These are phyloP conservation scores for Trichoderma sp. DNA, from an alignment of 2,329 filamentous ascomycete species.

Conservation along the genomic window DNA sequence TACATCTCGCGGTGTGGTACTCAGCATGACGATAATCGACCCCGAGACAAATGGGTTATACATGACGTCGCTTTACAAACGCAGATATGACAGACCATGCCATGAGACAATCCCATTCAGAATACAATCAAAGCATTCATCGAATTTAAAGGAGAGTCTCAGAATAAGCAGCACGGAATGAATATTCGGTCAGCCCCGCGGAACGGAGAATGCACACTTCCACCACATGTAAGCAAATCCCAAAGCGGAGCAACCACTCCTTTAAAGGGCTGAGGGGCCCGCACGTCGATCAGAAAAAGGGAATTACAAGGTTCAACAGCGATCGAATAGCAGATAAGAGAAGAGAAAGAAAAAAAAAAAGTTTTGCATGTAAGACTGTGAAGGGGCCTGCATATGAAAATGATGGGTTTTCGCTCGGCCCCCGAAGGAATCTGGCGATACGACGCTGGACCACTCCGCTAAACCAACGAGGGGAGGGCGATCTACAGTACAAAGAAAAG, in stretches of 20 bases:
- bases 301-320: neutral
- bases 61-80: neutral
- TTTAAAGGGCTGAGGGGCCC: neutral
- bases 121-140: neutral
- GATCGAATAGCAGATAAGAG: neutral
- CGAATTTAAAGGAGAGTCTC: too few species aligned
- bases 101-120: neutral
- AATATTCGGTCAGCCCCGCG: neutral
- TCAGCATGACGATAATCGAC: neutral
- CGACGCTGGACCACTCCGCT: neutral
- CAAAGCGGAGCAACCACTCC: neutral
- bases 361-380: neutral
- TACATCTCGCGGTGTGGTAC: neutral
- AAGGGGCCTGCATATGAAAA: neutral
- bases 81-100: neutral
- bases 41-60: neutral
- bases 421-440: neutral
- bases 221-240: neutral
- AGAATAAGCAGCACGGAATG: neutral
- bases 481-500: neutral
- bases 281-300: neutral
- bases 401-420: neutral
- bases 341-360: neutral
- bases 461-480: neutral
- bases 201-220: neutral